phyloP scores from a whole-genome alignment of 495 filamentous ascomycete species.

The Aspergillus heteromorphus region DNA sequence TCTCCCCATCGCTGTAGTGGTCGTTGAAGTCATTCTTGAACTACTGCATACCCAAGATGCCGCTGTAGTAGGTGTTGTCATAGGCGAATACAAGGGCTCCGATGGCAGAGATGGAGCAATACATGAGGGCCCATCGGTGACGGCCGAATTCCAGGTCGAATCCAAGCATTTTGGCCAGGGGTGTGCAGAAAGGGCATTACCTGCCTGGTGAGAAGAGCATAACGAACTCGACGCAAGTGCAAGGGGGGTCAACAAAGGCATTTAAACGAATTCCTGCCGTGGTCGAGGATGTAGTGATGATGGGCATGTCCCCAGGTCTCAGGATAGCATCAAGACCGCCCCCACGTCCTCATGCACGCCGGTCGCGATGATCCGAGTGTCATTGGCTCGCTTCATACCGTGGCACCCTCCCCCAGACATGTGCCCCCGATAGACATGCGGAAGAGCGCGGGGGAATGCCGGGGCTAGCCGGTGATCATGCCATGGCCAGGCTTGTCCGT shows the following conservation, averaged over 20 bases:
- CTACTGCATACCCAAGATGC: slow-evolving; percentile 22
- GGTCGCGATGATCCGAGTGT: neutral
- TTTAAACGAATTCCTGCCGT: neutral
- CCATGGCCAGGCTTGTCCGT: neutral
- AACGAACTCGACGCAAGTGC: too few relatives aligned
- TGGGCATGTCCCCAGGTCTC: too few relatives aligned
- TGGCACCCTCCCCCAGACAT: neutral
- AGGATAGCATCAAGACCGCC: neutral
- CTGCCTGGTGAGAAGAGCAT: too few relatives aligned
- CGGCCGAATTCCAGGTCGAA: neutral
- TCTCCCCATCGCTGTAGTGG: slow-evolving; percentile 11
- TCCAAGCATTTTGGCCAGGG: neutral
- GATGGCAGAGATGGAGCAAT: slow-evolving; percentile 21
- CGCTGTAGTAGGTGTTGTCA: slow-evolving; percentile 27
- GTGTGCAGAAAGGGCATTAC: too few relatives aligned
- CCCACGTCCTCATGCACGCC: neutral
- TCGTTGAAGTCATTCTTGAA: slow-evolving; percentile 21
- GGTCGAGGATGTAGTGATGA: too few relatives aligned
- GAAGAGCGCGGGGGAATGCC: neutral
- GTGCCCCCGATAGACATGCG: neutral
- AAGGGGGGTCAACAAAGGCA: neutral
- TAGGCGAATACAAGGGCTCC: slow-evolving; percentile 26
- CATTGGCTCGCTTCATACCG: neutral
- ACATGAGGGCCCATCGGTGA: slow-evolving; percentile 20
- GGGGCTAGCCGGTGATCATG: neutral